Percentiles rank a stretch among this genome's conserved stretches.
Conservation (phyloP, 257 asterid species). For the Asclepias syriaca region DNA sequence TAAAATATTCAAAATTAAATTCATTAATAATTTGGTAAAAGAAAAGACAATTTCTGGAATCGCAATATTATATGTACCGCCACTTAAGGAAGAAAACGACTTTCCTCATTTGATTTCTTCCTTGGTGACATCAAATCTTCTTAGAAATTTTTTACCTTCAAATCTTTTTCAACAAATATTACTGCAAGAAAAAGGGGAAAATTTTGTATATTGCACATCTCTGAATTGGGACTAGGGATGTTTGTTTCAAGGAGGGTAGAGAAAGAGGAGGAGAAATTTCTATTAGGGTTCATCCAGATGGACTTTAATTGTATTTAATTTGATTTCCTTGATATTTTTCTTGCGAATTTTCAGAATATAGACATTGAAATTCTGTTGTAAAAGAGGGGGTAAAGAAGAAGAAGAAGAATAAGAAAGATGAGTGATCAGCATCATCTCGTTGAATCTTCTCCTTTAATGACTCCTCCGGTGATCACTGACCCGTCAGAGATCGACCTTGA, state of each 20-base stretch:
- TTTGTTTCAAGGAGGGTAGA: background rate
- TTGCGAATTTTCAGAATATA: background rate
- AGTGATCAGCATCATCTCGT: constrained; percentile 38
- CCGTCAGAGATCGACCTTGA: no score
- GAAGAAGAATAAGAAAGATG: constrained; percentile 30
- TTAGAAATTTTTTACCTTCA: background rate
- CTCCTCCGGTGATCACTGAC: constrained; percentile 59
- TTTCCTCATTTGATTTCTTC: background rate
- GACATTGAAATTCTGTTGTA: constrained; percentile 6
- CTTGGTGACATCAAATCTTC: background rate
- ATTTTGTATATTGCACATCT: background rate
- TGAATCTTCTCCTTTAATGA: constrained; percentile 51
- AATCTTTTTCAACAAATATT: background rate
- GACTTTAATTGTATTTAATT: background rate
- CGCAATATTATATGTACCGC: background rate
- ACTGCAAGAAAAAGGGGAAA: no score
- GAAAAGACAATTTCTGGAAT: background rate
- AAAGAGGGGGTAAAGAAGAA: background rate
- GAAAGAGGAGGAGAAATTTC: background rate
- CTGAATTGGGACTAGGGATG: background rate
- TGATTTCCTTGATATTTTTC: background rate
- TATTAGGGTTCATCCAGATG: constrained; percentile 7
- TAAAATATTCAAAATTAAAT: no score
- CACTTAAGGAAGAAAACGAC: background rate
- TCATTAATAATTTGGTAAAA: background rate